These are phyloP conservation scores for Saksenaea vasiformis DNA, from an alignment of 371 early-diverging fungal genomes.

Conservation along the genomic window DNA sequence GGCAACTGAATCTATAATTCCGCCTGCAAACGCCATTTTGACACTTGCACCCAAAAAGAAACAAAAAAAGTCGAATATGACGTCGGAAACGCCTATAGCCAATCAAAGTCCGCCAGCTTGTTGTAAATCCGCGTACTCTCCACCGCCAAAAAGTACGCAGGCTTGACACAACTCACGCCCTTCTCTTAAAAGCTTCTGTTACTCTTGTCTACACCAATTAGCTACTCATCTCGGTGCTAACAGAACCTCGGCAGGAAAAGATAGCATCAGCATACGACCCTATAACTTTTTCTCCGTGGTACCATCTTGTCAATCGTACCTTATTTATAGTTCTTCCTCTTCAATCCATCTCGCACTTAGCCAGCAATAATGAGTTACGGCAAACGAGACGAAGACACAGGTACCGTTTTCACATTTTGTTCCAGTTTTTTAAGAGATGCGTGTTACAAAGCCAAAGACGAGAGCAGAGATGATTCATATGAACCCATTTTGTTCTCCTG, in stretches of 20 bases:
- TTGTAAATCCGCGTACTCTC: background rate
- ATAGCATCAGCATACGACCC: background rate
- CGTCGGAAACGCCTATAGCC: background rate
- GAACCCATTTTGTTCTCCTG: background rate
- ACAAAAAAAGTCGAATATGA: background rate
- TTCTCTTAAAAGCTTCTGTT: background rate
- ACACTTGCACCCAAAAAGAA: background rate
- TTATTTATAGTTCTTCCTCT: constrained; percentile 9
- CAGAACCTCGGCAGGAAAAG: background rate
- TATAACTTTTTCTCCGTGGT: background rate
- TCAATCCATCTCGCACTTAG: constrained; percentile 6
- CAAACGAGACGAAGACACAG: constrained; percentile 64
- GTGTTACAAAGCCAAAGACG: background rate
- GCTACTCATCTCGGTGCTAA: constrained; percentile 1
- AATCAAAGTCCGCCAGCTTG: background rate
- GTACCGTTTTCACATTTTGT: constrained; percentile 22
- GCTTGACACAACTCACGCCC: background rate
- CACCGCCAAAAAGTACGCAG: background rate
- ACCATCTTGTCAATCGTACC: background rate
- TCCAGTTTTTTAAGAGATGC: background rate
- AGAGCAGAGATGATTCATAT: background rate
- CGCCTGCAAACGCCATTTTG: constrained; percentile 14
- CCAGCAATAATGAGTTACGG: constrained; percentile 59
- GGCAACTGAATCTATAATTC: constrained; percentile 8
- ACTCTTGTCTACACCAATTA: background rate